Evolutionary conservation across 2,329 filamentous ascomycete species (phyloP), one percentile per base, ranked within the genome.

Genomic region (Cladophialophora carrionii): DNA sequence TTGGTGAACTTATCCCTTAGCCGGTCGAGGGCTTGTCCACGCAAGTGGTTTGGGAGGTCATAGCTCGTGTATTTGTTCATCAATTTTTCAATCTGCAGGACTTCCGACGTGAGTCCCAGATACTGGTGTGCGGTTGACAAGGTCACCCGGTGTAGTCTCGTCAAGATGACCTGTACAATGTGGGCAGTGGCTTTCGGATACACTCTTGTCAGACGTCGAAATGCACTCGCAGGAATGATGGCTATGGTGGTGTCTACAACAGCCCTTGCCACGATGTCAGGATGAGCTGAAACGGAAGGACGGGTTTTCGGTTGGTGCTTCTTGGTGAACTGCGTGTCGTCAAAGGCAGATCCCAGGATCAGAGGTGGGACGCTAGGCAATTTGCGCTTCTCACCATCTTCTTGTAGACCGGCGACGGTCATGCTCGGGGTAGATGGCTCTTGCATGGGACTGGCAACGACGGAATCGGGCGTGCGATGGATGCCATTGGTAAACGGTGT

Each of bases 211-310:
- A 99, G 82, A 8, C 96, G 88, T 60, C 92, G 88, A 73, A 99
- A 99, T 3, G 95, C 96, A 74, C 92, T 96, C 0, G 95, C 95
- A 1, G 96, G 96, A 63, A 99, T 99, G 69, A 99, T 96, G 5
- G 95, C 95, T 77, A 99, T 97, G 0, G 96, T 99, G 0, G 95
- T 99, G 75, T 99, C 96, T 26, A 96, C 90, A 17, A 92, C 96
- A 5, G 95, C 95, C 70, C 95, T 86, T n/a, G 94, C 95, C 69
- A 99, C 92, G 68, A 99, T 95, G 74, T 99, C 95, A 10, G 95
- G 95, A 77, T 99, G 95, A 0, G 91, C 92, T 14, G 95, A 98
- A 46, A 76, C 64, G 51, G 69, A 64, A 68, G 71, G 65, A 41
- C 34, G 66, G 34, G 68, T 63, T 24, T 69, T 73, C 61, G 65